Percentiles rank a stretch among this genome's conserved stretches.
These are phyloP conservation scores for Trametes sanguinea DNA, from an alignment of 768 basidiomycete species.

Conservation along the genomic window DNA sequence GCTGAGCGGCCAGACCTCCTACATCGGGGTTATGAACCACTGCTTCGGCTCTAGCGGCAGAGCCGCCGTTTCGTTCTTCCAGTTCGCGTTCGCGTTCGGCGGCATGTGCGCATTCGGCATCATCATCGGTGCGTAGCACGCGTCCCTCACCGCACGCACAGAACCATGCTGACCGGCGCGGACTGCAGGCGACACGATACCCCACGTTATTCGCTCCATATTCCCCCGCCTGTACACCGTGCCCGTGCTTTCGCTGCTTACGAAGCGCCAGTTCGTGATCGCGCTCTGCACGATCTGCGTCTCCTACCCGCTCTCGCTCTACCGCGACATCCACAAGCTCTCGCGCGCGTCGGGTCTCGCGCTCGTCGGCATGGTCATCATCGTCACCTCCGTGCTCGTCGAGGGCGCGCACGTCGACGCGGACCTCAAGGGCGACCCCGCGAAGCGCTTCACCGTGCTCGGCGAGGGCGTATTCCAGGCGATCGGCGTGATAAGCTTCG, in stretches of 20 bases:
- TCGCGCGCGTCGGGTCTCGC: conserved; percentile 91
- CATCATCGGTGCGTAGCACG: conserved; percentile 62
- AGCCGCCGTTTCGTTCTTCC: conserved; percentile 93
- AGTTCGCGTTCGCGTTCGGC: conserved; percentile 97
- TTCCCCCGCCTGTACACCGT: conserved; percentile 68
- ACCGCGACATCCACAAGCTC: conserved; percentile 97
- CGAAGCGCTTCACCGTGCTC: conserved; percentile 72
- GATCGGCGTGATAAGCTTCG: conserved; percentile 96
- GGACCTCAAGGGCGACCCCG: conserved; percentile 76
- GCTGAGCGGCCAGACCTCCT: conserved; percentile 87
- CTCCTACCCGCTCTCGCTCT: conserved; percentile 92
- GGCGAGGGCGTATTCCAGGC: conserved; percentile 88
- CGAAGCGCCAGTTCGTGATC: conserved; percentile 89
- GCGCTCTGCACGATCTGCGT: conserved; percentile 82
- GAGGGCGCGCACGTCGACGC: conserved; percentile 76
- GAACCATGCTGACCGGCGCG: background rate
- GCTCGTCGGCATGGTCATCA: conserved; percentile 90
- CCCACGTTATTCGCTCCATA: conserved; percentile 86
- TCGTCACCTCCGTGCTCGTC: conserved; percentile 82
- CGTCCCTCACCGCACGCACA: background rate
- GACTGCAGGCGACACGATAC: conserved; percentile 83
- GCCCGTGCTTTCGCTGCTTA: conserved; percentile 75
- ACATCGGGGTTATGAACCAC: conserved; percentile 92
- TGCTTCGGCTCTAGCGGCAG: conserved; percentile 93
- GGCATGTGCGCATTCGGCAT: conserved; percentile 99